A percentile compares a stretch with the other conserved stretches of the same genome.
These are phyloP conservation scores for Globisporangium ultimum DNA, from an alignment of 352 stramenopile species.

Conservation along the genomic window DNA sequence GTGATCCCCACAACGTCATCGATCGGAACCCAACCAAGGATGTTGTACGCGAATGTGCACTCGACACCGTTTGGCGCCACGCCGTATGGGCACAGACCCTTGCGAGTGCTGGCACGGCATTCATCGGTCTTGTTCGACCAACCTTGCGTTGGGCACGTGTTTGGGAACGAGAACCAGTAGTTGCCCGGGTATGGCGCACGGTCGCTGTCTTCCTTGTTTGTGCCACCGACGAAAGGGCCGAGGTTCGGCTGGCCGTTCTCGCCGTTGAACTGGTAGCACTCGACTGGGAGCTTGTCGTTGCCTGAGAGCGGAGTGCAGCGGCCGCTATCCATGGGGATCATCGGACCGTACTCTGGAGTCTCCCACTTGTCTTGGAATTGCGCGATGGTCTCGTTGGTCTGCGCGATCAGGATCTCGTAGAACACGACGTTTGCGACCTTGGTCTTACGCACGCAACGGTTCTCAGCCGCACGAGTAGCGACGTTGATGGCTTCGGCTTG, in stretches of 20 bases:
- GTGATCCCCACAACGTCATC: conserved; percentile 81
- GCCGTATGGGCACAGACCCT: conserved; percentile 59
- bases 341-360: conserved; percentile 36
- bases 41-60: conserved; percentile 78
- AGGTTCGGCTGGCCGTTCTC: conserved; percentile 36
- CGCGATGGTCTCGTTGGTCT: conserved; percentile 45
- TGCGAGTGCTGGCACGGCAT: conserved; percentile 45
- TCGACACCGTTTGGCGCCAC: conserved; percentile 59
- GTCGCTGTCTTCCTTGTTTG: conserved; percentile 41
- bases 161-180: no score
- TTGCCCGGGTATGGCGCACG: conserved; percentile 48
- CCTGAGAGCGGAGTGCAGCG: conserved; percentile 28
- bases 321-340: conserved; percentile 41
- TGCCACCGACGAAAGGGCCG: conserved; percentile 53
- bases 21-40: conserved; percentile 73
- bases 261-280: no score
- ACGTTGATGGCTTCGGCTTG: conserved; percentile 78
- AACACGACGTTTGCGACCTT: conserved; percentile 48
- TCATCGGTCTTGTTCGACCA: conserved; percentile 59
- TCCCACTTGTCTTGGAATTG: conserved; percentile 32
- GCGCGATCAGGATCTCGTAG: conserved; percentile 44
- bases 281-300: conserved; percentile 24
- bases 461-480: conserved; percentile 31
- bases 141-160: conserved; percentile 44
- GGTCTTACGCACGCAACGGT: conserved; percentile 57